These are phyloP conservation scores for Aristolochia fimbriata DNA, from an alignment of 164 flowering plant genomes.

Conservation along the genomic window DNA sequence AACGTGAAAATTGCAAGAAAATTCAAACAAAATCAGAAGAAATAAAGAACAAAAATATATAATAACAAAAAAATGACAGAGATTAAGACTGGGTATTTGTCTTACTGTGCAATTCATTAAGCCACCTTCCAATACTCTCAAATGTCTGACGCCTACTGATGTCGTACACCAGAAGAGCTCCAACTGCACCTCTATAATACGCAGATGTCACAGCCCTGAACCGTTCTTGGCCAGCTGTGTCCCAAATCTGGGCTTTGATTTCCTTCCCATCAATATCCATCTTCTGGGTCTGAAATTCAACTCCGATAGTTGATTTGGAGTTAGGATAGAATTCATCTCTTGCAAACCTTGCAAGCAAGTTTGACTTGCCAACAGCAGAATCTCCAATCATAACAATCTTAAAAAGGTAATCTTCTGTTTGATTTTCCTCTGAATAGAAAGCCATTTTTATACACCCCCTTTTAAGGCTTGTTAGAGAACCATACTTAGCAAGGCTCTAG, in stretches of 20 bases:
- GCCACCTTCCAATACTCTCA: conserved; percentile 64
- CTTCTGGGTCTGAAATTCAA: conserved; percentile 67
- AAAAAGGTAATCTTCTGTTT: conserved; percentile 57
- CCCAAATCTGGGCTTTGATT: conserved; percentile 69
- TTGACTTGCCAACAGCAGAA: conserved; percentile 71
- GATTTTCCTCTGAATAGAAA: conserved; percentile 27
- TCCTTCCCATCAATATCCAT: conserved; percentile 60
- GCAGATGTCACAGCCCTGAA: conserved; percentile 74
- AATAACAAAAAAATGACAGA: too few species aligned
- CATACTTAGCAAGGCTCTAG: background rate
- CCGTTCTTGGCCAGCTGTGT: conserved; percentile 67
- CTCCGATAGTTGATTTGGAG: conserved; percentile 68
- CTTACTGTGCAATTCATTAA: conserved; percentile 68
- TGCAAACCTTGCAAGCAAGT: conserved; percentile 65
- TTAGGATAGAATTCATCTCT: conserved; percentile 57
- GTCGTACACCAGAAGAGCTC: conserved; percentile 61
- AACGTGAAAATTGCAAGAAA: too few species aligned
- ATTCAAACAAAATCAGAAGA: too few species aligned
- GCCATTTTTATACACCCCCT: conserved; percentile 24
- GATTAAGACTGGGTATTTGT: too few species aligned
- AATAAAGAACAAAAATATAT: background rate
- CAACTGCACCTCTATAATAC: conserved; percentile 63
- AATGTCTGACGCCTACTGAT: conserved; percentile 64
- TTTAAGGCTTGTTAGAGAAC: background rate
- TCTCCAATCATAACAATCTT: conserved; percentile 63